Base-by-base conservation (phyloP, 169 alveolate genomes). In the Plasmodium fragile region DNA sequence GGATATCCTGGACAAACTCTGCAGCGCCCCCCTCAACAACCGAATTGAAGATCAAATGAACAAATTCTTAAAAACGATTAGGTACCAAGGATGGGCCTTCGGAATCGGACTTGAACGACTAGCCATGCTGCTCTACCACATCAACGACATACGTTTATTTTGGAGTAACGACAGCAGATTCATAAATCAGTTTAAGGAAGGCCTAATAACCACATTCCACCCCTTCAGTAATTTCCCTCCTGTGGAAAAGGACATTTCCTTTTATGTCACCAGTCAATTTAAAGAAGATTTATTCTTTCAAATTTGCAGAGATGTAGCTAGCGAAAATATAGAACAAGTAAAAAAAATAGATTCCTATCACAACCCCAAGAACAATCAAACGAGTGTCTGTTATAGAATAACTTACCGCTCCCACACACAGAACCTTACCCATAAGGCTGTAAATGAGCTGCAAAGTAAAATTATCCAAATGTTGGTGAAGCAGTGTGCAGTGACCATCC, bases 51-150 rank as follows among this genome's bases (percentile, higher is more conserved):
- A 28, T 2, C 72, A 90, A 90, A 90, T 90, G 30, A 80, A 79
- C 59, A 70, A 79, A 16, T 90, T 73, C 95, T 95, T 79, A 95
- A 96, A 81, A 96, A 96, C 34, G 5, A 69, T 90, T 43, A 59
- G 82, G 34, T 28, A 43, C 73, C 49, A 90, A 49, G 99, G 99
- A 53, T 98, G 99, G 99, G 99, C 99, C n/a, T 97, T 97, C 79
- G 99, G 99, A 1, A 92, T 98, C 36, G 99, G 99, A 0, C 95
- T 98, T 16, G 99, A 98, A 82, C 95, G 99, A 81, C 94, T 98
- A 96, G 98, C 98, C 1, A 96, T 98, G 98, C 95, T 95, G 5
- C 93, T 98, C 28, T 98, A 97, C 93, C 96, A 94, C 39, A 98
- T 98, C 43, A 93, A 97, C 49, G 99, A 98, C 82, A 97, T 98